Conservation (phyloP, 73 alveolate genomes). For the Stentor coeruleus region DNA sequence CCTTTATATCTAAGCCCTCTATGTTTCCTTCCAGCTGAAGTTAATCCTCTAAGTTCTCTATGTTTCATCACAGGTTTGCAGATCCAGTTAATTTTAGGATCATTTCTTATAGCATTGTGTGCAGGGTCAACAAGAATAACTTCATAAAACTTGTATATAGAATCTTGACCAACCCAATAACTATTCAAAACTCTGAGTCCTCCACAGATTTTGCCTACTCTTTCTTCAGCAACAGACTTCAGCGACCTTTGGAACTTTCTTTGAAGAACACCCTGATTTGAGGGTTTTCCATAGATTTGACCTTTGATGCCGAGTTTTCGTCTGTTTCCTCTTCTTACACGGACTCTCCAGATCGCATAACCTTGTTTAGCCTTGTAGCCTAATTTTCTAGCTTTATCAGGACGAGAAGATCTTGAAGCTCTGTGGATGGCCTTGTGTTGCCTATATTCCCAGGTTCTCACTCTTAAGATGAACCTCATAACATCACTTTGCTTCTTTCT, state of each 20-base stretch:
- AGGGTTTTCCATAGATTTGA: slow-evolving; percentile 98
- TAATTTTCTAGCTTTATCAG: slow-evolving; percentile 98
- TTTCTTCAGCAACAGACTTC: slow-evolving; percentile 97
- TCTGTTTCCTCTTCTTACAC: slow-evolving; percentile 99
- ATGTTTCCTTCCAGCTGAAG: slow-evolving; percentile 84
- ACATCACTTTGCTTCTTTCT: slow-evolving; percentile 98
- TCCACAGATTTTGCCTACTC: slow-evolving; percentile 94
- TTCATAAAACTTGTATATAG: slow-evolving; percentile 96
- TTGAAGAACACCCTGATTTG: slow-evolving; percentile 96
- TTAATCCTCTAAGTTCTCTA: slow-evolving; percentile 86
- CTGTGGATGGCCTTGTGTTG: slow-evolving; percentile 96
- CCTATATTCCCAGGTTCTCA: slow-evolving; percentile 99
- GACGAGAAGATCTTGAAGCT: slow-evolving; percentile 95
- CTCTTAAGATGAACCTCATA: slow-evolving; percentile 93
- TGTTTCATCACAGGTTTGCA: slow-evolving; percentile 87
- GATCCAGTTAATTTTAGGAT: slow-evolving; percentile 99
- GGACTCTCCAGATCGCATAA: slow-evolving; percentile 95
- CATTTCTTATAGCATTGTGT: slow-evolving; percentile 97
- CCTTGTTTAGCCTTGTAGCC: slow-evolving; percentile 99
- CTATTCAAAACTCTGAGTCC: slow-evolving; percentile 97
- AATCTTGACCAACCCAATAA: slow-evolving; percentile 99
- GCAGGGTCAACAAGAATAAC: slow-evolving; percentile 98
- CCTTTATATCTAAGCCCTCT: slow-evolving; percentile 98
- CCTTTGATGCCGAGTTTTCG: slow-evolving; percentile 79
- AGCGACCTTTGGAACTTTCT: slow-evolving; percentile 83